phyloP scores from a whole-genome alignment of 495 filamentous ascomycete species.

The Tuber microsphaerosporum region DNA sequence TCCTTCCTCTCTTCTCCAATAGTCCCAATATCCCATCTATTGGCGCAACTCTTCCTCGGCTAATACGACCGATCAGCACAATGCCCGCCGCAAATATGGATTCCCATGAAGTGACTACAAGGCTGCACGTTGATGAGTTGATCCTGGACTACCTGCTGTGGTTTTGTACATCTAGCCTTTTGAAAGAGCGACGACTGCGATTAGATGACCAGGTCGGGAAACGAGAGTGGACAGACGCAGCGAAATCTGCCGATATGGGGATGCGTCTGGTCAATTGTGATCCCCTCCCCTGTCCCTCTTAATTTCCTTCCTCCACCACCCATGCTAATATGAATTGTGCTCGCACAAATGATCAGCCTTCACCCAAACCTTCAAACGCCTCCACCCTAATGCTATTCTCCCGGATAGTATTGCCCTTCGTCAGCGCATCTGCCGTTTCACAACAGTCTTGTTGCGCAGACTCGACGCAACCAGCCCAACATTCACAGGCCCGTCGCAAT shows the following conservation, averaged over 20 bases:
- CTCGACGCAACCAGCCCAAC: constrained; percentile 33
- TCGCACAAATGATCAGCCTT: constrained; percentile 22
- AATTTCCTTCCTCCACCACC: neutral
- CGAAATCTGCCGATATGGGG: constrained; percentile 36
- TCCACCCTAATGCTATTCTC: constrained; percentile 29
- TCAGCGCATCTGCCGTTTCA: constrained; percentile 36
- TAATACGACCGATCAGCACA: neutral
- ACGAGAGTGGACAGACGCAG: constrained; percentile 31
- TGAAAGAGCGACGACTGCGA: constrained; percentile 32
- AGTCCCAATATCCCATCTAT: neutral
- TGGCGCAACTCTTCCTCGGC: neutral
- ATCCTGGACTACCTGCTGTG: constrained; percentile 40
- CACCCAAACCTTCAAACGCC: constrained; percentile 31
- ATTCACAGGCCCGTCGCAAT: constrained; percentile 11
- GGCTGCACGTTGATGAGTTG: constrained; percentile 36
- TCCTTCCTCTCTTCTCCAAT: neutral
- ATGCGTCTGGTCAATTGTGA: constrained; percentile 37
- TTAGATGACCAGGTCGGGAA: constrained; percentile 24
- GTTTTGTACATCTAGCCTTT: constrained; percentile 32
- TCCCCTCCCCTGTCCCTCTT: neutral
- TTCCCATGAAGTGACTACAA: constrained; percentile 8
- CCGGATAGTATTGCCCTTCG: constrained; percentile 31
- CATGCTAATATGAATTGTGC: neutral
- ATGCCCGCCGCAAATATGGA: neutral
- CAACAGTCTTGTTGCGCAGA: constrained; percentile 31